These are phyloP conservation scores for Globisporangium carolinianum DNA, from an alignment of 352 stramenopile genomes.

Conservation along the genomic window DNA sequence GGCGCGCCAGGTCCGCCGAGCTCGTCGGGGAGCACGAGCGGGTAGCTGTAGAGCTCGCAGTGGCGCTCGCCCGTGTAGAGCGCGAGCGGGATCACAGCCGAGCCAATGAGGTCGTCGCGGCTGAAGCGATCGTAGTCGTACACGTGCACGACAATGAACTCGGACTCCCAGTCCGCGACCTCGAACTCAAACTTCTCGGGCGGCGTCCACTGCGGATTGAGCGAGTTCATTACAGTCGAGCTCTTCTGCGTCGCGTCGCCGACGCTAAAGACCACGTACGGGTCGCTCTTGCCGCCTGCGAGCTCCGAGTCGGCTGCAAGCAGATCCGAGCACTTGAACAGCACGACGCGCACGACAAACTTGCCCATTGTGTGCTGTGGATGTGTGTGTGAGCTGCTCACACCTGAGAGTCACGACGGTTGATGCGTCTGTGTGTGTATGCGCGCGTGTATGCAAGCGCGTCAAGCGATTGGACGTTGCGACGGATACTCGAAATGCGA, in stretches of 20 bases:
- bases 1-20: slow-evolving; percentile 30
- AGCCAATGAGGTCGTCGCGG: slow-evolving; percentile 69
- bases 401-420: no score
- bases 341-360: slow-evolving; percentile 44
- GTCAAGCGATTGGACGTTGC: no score
- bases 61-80: slow-evolving; percentile 53
- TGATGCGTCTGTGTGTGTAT: no score
- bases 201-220: slow-evolving; percentile 65
- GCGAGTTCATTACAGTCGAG: slow-evolving; percentile 49
- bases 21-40: slow-evolving; percentile 56
- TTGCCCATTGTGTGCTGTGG: slow-evolving; percentile 17
- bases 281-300: slow-evolving; percentile 64
- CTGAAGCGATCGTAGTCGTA: slow-evolving; percentile 66
- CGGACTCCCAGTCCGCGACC: slow-evolving; percentile 47
- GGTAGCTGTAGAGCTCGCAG: slow-evolving; percentile 63
- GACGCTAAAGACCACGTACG: slow-evolving; percentile 66
- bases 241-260: slow-evolving; percentile 46
- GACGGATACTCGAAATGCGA: no score
- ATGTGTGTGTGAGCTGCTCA: no score
- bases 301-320: slow-evolving; percentile 37
- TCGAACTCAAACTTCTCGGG: slow-evolving; percentile 73
- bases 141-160: slow-evolving; percentile 62
- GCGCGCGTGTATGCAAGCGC: no score
- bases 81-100: slow-evolving; percentile 52
- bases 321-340: slow-evolving; percentile 61